Percentiles rank a stretch among this genome's conserved stretches.
phyloP scores from a whole-genome alignment of 345 rosid species.

The sweet orange (Citrus sinensis) region DNA sequence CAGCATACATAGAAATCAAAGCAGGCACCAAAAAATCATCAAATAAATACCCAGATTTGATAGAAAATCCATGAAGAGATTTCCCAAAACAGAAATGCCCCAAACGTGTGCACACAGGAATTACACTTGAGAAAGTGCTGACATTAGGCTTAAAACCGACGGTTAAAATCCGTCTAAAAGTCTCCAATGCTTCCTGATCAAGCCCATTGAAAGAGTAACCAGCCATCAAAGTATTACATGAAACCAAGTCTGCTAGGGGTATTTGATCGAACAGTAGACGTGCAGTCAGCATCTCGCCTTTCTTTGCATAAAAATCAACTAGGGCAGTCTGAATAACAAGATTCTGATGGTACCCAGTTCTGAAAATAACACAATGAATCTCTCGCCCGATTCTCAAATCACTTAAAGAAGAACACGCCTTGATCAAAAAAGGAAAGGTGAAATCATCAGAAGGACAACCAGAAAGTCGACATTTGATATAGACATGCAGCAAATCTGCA shows the following conservation, averaged over 20 bases:
- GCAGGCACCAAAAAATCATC: conserved; percentile 42
- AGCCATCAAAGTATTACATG: conserved; percentile 53
- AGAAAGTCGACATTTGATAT: conserved; percentile 22
- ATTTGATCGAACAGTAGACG: conserved; percentile 31
- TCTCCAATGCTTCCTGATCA: conserved; percentile 30
- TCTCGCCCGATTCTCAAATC: conserved; percentile 26
- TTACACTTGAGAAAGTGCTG: conserved; percentile 42
- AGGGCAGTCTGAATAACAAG: conserved; percentile 39
- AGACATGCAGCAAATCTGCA: conserved; percentile 34
- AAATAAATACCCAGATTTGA: conserved; percentile 34
- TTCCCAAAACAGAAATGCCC: conserved; percentile 27
- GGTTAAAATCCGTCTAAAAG: conserved; percentile 22
- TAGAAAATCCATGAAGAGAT: conserved; percentile 35
- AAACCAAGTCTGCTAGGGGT: conserved; percentile 39
- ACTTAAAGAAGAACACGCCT: conserved; percentile 40
- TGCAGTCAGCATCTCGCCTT: conserved; percentile 29
- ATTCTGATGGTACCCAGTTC: conserved; percentile 37
- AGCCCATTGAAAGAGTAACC: conserved; percentile 40
- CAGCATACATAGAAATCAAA: conserved; percentile 45
- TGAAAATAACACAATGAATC: conserved; percentile 43
- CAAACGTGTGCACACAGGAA: conserved; percentile 41
- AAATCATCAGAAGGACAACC: conserved; percentile 33
- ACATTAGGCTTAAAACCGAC: conserved; percentile 33
- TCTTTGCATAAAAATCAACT: conserved; percentile 48
- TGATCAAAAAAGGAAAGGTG: conserved; percentile 46